Base-by-base conservation (phyloP, 2,329 filamentous ascomycete species). In the Apiospora aurea region DNA sequence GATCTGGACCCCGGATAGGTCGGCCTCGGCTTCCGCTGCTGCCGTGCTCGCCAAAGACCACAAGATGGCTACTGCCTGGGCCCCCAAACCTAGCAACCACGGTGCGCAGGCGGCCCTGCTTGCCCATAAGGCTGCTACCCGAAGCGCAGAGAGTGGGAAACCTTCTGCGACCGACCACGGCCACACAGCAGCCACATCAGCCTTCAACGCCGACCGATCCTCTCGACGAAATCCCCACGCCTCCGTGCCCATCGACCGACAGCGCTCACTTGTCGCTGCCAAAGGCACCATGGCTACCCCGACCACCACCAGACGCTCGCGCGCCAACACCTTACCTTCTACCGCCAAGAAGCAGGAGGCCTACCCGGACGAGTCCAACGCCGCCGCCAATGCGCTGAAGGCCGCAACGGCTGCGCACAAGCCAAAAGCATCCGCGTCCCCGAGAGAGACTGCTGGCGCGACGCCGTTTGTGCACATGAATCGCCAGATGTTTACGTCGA, bases 81-180 rank as follows among this genome's bases (percentile, higher is more conserved):
- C 92, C 74, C 89, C 91, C 11, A 85, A 90, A 72, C 83, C 87
- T 71, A 93, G 89, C 78, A 84, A 89, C 16, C 89, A 91, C 69
- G 92, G 93, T 47, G 91, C 92, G 69, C 94, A 93, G 79, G 94
- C 94, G 67, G 94, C 94, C 4, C 79, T 94, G 13, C 83, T 93
- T 38, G 93, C 94, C 78, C 87, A 81, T 74, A 86, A 82, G 76
- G 85, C 87, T 71, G 86, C 86, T 43, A 16, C 44, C 68, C 85
- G 77, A 69, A 88, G 86, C 77, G 80, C 87, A 69, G 85, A 87
- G 73, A 81, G 87, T 24, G 89, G 85, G 86, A 83, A 82, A 70
- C 86, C 88, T 2, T 80, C 87, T 69, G 80, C 87, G 69, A 77
- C 79, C 38, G 73, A 74, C 18, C 84, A 82, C 74, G 92, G 92